Conservation (phyloP, 345 rosid genomes). For the Carallia brachiata region DNA sequence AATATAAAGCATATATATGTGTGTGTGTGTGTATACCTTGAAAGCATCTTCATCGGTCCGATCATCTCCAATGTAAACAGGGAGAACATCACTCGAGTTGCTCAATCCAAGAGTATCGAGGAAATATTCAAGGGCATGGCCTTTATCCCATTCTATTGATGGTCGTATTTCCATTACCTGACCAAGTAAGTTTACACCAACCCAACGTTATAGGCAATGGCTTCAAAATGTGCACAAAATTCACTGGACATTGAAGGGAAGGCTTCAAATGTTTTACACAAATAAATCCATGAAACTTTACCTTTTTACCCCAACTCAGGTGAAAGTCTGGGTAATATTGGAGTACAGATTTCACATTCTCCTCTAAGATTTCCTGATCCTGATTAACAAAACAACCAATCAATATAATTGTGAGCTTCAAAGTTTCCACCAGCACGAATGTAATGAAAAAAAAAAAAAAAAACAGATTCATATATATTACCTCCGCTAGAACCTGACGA, state of each 20-base stretch:
- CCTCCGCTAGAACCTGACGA: constrained; percentile 43
- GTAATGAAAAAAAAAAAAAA: too few relatives aligned
- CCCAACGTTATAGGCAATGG: neutral
- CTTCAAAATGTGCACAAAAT: too few relatives aligned
- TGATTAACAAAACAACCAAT: constrained; percentile 9
- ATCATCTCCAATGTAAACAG: constrained; percentile 53
- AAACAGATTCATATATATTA: constrained; percentile 1
- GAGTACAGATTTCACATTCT: constrained; percentile 37
- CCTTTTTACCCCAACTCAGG: constrained; percentile 43
- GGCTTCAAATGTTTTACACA: too few relatives aligned
- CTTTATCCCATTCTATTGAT: constrained; percentile 53
- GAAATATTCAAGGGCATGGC: constrained; percentile 49
- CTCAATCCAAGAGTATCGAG: constrained; percentile 44
- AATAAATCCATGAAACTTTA: neutral
- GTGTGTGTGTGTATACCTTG: constrained; percentile 23
- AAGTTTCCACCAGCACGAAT: too few relatives aligned
- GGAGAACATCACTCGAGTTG: constrained; percentile 35
- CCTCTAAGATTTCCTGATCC: constrained; percentile 32
- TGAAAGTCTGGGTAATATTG: constrained; percentile 37
- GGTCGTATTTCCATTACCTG: constrained; percentile 57
- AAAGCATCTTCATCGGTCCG: constrained; percentile 55
- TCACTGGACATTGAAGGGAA: too few relatives aligned
- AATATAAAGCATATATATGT: neutral
- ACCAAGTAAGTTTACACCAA: neutral
- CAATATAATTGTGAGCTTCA: neutral